Percentiles rank a stretch among this genome's conserved stretches.
Evolutionary conservation across 805 yeast genomes (phyloP).

Genomic region (Lachancea nothofagi): DNA sequence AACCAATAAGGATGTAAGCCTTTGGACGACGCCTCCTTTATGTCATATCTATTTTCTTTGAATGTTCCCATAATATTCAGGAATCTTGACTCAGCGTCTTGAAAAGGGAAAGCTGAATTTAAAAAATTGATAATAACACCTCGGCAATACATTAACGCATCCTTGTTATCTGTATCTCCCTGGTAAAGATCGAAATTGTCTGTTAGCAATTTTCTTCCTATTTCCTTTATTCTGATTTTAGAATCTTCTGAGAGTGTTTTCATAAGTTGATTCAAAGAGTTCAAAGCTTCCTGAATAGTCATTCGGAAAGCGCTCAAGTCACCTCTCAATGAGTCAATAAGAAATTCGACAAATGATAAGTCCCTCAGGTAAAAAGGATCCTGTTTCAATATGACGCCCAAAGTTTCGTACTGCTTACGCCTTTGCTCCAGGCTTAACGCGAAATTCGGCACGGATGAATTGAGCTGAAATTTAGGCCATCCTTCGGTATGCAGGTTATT

Average conservation of each 20-base stretch:
- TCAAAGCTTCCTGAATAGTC: slow-evolving; percentile 66
- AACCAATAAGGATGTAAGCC: slow-evolving; percentile 87
- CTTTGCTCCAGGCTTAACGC: slow-evolving; percentile 44
- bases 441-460: slow-evolving; percentile 32
- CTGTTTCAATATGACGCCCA: slow-evolving; percentile 58
- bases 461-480: slow-evolving; percentile 48
- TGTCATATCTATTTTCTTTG: slow-evolving; percentile 56
- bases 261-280: slow-evolving; percentile 50
- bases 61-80: slow-evolving; percentile 63
- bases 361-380: slow-evolving; percentile 41
- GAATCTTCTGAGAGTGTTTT: slow-evolving; percentile 35
- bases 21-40: slow-evolving; percentile 68
- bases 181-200: slow-evolving; percentile 28
- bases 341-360: slow-evolving; percentile 52
- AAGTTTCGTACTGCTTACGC: slow-evolving; percentile 66
- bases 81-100: slow-evolving; percentile 60
- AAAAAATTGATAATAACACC: slow-evolving; percentile 61
- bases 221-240: slow-evolving; percentile 39
- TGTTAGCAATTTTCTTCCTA: slow-evolving; percentile 35
- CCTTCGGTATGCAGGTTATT: slow-evolving; percentile 50
- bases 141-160: slow-evolving; percentile 46
- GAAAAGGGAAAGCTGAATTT: slow-evolving; percentile 59
- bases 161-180: slow-evolving; percentile 22
- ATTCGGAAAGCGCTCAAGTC: slow-evolving; percentile 60
- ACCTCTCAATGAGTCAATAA: slow-evolving; percentile 62